Percentiles rank a stretch among this genome's conserved stretches.
Evolutionary conservation across 2,329 filamentous ascomycete species (phyloP).

Genomic region (Falciphora oryzae): DNA sequence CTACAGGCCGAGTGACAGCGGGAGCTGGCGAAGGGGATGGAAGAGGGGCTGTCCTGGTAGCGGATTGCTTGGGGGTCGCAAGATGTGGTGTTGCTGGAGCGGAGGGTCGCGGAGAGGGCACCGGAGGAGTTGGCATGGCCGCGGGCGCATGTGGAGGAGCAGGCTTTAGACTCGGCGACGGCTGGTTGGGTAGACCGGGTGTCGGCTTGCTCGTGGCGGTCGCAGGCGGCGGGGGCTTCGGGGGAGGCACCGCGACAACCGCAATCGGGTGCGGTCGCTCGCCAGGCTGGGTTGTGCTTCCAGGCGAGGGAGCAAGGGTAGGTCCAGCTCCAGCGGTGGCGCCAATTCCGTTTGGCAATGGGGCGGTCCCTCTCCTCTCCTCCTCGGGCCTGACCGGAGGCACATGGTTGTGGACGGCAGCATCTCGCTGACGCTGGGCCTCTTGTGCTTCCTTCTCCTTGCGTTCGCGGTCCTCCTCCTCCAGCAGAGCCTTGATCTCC

Average conservation of each 20-base stretch:
- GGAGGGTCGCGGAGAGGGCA: too few species aligned
- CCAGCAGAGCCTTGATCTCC: slow-evolving; percentile 58
- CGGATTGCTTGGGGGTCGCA: neutral
- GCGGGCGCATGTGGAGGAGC: neutral
- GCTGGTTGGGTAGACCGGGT: neutral
- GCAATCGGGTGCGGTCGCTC: neutral
- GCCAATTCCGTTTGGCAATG: neutral
- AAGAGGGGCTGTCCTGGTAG: neutral
- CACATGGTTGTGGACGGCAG: neutral
- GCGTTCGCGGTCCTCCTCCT: slow-evolving; percentile 31
- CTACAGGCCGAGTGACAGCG: too few species aligned
- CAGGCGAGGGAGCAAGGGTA: neutral
- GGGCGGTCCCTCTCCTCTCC: neutral
- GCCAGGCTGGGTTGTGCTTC: neutral
- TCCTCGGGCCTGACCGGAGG: neutral
- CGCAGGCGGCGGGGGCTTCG: neutral
- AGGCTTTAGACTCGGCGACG: neutral
- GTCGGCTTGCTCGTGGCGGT: neutral
- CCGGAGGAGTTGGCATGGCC: neutral
- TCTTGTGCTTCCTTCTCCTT: slow-evolving; percentile 6
- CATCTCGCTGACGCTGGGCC: slow-evolving; percentile 4
- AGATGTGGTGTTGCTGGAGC: neutral
- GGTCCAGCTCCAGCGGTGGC: neutral
- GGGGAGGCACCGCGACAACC: too few species aligned
- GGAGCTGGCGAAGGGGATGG: neutral